phyloP scores from a whole-genome alignment of 345 rosid species.

The Arabidopsis arenosa region DNA sequence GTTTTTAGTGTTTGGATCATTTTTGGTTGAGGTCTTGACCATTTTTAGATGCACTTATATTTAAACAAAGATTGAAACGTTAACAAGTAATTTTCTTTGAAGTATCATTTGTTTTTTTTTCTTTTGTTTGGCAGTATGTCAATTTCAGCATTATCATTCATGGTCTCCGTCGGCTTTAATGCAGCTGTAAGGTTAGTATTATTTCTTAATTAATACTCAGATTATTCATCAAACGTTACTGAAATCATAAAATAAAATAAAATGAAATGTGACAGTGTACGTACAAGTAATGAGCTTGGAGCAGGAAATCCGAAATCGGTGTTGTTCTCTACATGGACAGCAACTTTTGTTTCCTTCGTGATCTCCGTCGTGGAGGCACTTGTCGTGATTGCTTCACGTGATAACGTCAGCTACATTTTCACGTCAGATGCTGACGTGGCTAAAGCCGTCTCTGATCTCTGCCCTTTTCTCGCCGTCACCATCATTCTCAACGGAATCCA shows the following conservation, averaged over 20 bases:
- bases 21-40: too few species aligned
- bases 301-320: constrained; percentile 68
- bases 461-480: constrained; percentile 63
- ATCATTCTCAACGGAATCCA: constrained; percentile 68
- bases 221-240: neutral
- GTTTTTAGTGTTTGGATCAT: neutral
- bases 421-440: constrained; percentile 65
- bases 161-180: constrained; percentile 87
- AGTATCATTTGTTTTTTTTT: too few species aligned
- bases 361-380: constrained; percentile 48
- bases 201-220: neutral
- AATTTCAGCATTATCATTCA: constrained; percentile 56
- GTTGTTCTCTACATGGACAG: constrained; percentile 53
- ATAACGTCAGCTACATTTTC: constrained; percentile 59
- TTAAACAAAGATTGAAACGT: too few species aligned
- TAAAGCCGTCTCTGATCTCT: constrained; percentile 63
- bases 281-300: constrained; percentile 81
- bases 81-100: too few species aligned
- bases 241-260: too few species aligned
- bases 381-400: constrained; percentile 40
- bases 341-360: constrained; percentile 51
- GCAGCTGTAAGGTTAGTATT: constrained; percentile 78
- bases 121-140: constrained; percentile 55
- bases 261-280: constrained; percentile 48
- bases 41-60: too few species aligned